phyloP scores from a whole-genome alignment of 2,329 filamentous ascomycete genomes.

The Cryphonectria naterciae region DNA sequence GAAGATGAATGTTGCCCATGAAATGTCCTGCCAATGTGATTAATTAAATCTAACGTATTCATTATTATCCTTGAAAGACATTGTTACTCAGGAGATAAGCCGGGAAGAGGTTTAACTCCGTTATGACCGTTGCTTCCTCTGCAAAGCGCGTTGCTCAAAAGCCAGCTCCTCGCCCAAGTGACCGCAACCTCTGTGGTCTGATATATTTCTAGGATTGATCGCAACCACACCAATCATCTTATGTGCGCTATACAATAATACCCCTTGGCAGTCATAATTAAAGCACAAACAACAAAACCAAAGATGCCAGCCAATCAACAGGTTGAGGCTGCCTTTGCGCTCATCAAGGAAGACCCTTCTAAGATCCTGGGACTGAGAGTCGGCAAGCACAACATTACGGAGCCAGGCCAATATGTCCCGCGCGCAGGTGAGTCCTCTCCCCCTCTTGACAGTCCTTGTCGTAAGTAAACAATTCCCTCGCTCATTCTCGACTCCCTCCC shows the following conservation, averaged over 20 bases:
- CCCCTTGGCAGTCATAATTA: neutral
- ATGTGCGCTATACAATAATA: neutral
- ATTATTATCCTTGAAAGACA: too few relatives aligned
- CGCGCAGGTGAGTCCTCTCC: constrained; percentile 8
- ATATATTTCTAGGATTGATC: too few relatives aligned
- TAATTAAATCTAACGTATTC: too few relatives aligned
- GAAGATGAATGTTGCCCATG: too few relatives aligned
- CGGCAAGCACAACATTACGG: constrained; percentile 14
- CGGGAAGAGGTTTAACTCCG: too few relatives aligned
- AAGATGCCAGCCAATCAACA: constrained; percentile 23
- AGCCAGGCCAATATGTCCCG: constrained; percentile 22
- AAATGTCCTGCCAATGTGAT: too few relatives aligned
- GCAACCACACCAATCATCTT: too few relatives aligned
- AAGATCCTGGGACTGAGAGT: constrained; percentile 23
- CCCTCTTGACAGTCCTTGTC: neutral
- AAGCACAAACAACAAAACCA: neutral
- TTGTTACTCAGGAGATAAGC: too few relatives aligned
- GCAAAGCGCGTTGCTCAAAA: too few relatives aligned
- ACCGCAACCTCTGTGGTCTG: too few relatives aligned
- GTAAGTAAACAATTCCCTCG: neutral
- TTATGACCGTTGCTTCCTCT: too few relatives aligned
- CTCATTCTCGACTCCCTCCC: neutral
- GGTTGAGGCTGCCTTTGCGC: constrained; percentile 17
- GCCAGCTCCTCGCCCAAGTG: too few relatives aligned
- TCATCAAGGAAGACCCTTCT: constrained; percentile 23